These are phyloP conservation scores for Penicillium polonicum DNA, from an alignment of 2,329 filamentous ascomycete species.

Conservation along the genomic window DNA sequence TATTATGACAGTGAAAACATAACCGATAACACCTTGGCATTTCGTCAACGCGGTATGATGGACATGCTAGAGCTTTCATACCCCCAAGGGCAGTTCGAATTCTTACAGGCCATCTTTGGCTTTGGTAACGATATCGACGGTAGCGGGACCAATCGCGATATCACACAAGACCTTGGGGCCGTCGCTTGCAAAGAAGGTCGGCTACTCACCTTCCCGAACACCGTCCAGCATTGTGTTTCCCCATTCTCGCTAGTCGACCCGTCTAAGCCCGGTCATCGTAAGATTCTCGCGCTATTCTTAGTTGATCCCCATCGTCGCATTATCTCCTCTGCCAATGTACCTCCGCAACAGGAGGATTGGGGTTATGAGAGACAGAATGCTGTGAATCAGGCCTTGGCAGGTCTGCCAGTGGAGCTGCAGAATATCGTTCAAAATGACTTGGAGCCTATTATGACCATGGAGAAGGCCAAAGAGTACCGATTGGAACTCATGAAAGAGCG, in stretches of 20 bases:
- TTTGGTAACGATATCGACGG: slow-evolving; percentile 21
- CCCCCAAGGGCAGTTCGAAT: slow-evolving; percentile 9
- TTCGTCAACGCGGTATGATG: slow-evolving; percentile 44
- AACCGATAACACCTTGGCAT: slow-evolving; percentile 52
- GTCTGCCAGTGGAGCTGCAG: slow-evolving; percentile 20
- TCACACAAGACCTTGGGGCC: slow-evolving; percentile 19
- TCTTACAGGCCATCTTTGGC: slow-evolving; percentile 16
- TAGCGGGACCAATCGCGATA: slow-evolving; percentile 1
- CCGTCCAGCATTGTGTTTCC: slow-evolving; percentile 52
- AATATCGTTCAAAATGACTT: slow-evolving; percentile 27
- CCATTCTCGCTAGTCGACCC: slow-evolving; percentile 52
- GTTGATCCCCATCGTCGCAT: slow-evolving; percentile 57
- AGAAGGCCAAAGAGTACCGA: slow-evolving; percentile 41
- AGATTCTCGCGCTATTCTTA: slow-evolving; percentile 59
- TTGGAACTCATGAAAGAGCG: slow-evolving; percentile 24
- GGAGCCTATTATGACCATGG: slow-evolving; percentile 29
- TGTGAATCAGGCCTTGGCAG: not conserved
- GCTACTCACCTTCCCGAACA: slow-evolving; percentile 25
- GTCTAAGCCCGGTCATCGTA: slow-evolving; percentile 55
- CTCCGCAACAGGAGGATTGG: slow-evolving; percentile 47
- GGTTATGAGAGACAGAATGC: not conserved
- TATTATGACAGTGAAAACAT: slow-evolving; percentile 65
- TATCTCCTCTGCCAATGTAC: slow-evolving; percentile 53
- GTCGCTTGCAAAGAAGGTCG: slow-evolving; percentile 15
- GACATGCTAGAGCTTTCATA: slow-evolving; percentile 21